Evolutionary conservation across 2,329 filamentous ascomycete species (phyloP).

Genomic region (Colletotrichum phormii): DNA sequence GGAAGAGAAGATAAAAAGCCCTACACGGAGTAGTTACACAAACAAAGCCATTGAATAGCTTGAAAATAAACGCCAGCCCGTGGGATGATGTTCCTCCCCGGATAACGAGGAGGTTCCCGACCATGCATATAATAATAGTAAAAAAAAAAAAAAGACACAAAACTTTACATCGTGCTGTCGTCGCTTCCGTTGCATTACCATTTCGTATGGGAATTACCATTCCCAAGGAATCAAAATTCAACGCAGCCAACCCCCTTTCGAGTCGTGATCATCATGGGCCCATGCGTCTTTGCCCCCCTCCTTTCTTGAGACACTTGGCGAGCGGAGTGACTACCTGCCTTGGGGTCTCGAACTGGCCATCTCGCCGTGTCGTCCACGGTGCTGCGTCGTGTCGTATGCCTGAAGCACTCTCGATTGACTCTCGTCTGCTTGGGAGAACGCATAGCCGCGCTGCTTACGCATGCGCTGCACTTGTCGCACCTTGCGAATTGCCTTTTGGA

Average conservation of each 20-base stretch:
- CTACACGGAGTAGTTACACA: neutral
- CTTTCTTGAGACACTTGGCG: neutral
- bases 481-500: slow-evolving; percentile 99
- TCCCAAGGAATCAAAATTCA: slow-evolving; percentile 21
- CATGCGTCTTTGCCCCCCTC: neutral
- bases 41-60: slow-evolving; percentile 1
- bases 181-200: slow-evolving; percentile 35
- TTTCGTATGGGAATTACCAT: slow-evolving; percentile 28
- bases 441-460: slow-evolving; percentile 98
- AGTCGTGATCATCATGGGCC: slow-evolving; percentile 35
- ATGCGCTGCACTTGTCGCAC: slow-evolving; percentile 98
- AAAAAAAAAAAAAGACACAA: neutral
- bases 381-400: slow-evolving; percentile 96
- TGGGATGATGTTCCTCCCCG: neutral
- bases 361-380: slow-evolving; percentile 93
- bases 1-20: neutral
- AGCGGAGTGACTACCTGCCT: slow-evolving; percentile 9
- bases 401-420: slow-evolving; percentile 94
- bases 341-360: slow-evolving; percentile 72
- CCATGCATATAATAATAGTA: slow-evolving; percentile 36
- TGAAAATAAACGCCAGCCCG: slow-evolving; percentile 24
- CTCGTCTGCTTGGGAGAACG: slow-evolving; percentile 97
- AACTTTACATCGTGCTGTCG: slow-evolving; percentile 37
- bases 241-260: slow-evolving; percentile 33
- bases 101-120: slow-evolving; percentile 1